Evolutionary conservation across 2,329 filamentous ascomycete species (phyloP).

Genomic region (Talaromyces piceae): DNA sequence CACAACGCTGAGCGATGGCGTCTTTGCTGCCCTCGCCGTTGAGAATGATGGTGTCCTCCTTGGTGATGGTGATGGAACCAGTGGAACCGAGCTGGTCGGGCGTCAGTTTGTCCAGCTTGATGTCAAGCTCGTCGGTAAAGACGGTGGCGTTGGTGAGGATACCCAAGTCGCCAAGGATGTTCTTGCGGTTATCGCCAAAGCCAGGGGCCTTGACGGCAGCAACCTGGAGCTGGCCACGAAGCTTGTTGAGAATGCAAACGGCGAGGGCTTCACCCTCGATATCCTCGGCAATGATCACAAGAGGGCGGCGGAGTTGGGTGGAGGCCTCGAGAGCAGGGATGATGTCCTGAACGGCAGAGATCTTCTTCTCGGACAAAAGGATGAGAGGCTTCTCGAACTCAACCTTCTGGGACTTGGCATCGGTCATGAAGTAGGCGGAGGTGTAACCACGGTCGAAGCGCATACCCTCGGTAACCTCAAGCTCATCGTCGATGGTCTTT

Average conservation of each 20-base stretch:
- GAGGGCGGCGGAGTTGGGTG: constrained; percentile 86
- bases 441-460: constrained; percentile 98
- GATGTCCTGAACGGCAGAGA: constrained; percentile 97
- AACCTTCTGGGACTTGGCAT: constrained; percentile 96
- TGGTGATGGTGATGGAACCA: constrained; percentile 98
- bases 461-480: constrained; percentile 99
- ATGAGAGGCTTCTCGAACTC: constrained; percentile 99
- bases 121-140: constrained; percentile 96
- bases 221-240: constrained; percentile 97
- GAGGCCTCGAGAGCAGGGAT: constrained; percentile 96
- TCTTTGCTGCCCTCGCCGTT: constrained; percentile 98
- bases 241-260: constrained; percentile 99
- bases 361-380: constrained; percentile 99
- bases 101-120: constrained; percentile 98
- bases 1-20: constrained; percentile 84
- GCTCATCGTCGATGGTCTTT: constrained; percentile 95
- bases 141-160: constrained; percentile 95
- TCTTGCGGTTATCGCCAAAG: constrained; percentile 99
- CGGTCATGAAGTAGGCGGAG: constrained; percentile 99
- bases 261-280: constrained; percentile 97
- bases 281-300: constrained; percentile 98
- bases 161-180: constrained; percentile 92
- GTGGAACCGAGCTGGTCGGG: constrained; percentile 93
- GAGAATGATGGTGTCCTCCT: constrained; percentile 98
- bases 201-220: constrained; percentile 97